These are phyloP conservation scores for Amorphotheca resinae DNA, from an alignment of 495 filamentous ascomycete species.

Conservation along the genomic window DNA sequence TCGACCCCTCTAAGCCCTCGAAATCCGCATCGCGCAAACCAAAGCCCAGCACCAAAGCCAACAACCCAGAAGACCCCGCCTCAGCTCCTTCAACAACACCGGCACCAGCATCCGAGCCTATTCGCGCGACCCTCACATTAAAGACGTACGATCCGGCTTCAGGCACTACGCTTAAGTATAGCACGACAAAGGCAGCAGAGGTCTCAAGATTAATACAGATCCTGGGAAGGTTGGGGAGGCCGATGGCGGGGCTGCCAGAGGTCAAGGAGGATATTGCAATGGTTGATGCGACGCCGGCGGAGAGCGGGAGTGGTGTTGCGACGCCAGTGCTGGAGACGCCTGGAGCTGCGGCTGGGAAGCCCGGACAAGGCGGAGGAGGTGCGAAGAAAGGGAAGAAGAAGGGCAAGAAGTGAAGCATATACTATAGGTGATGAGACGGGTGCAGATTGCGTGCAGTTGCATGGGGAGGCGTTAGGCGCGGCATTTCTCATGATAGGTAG, in stretches of 20 bases:
- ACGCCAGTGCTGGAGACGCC: conserved; percentile 16
- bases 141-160: conserved; percentile 83
- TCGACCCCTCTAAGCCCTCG: conserved; percentile 26
- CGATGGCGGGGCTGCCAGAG: conserved; percentile 49
- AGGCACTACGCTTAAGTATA: conserved; percentile 78
- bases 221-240: conserved; percentile 52
- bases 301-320: conserved; percentile 17
- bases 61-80: not conserved
- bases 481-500: too few species aligned
- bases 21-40: conserved; percentile 13
- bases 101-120: conserved; percentile 2
- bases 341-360: not conserved
- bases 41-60: conserved; percentile 15
- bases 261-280: conserved; percentile 25
- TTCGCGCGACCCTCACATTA: conserved; percentile 55
- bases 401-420: conserved; percentile 35
- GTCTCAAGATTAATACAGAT: conserved; percentile 68
- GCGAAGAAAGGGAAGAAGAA: conserved; percentile 44
- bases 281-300: conserved; percentile 25
- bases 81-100: conserved; percentile 1
- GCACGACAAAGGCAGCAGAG: conserved; percentile 81
- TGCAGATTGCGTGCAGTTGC: conserved; percentile 2
- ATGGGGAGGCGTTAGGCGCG: conserved; percentile 5
- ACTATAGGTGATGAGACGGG: not conserved
- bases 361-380: conserved; percentile 27